Percentiles rank a stretch among this genome's conserved stretches.
These are phyloP conservation scores for Cercis canadensis DNA, from an alignment of 306 rosid genomes.

Conservation along the genomic window DNA sequence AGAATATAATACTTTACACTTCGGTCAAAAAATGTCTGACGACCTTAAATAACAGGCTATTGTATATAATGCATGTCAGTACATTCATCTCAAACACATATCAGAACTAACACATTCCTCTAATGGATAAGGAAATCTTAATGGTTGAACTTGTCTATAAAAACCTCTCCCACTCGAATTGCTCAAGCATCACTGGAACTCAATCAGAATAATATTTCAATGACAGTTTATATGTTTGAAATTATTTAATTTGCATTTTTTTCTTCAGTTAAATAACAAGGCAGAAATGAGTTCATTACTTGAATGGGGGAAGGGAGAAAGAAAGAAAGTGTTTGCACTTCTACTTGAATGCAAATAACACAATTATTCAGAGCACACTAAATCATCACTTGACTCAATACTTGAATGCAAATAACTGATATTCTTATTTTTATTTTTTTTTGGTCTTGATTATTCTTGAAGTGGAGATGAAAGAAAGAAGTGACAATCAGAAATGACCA, in stretches of 20 bases:
- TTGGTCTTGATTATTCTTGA: constrained; percentile 4
- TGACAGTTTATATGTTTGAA: constrained; percentile 10
- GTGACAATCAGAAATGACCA: constrained; percentile 21
- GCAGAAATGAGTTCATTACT: background rate
- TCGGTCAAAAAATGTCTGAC: background rate
- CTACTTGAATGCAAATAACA: constrained; percentile 3
- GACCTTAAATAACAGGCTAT: constrained; percentile 7
- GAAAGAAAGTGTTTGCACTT: constrained; percentile 18
- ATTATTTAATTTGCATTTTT: background rate
- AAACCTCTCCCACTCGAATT: constrained; percentile 15
- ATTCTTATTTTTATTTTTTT: too few relatives aligned
- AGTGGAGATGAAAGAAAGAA: background rate
- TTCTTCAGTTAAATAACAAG: background rate
- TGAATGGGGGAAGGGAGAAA: background rate
- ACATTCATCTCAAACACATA: constrained; percentile 26
- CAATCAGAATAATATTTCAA: constrained; percentile 8
- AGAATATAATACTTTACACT: background rate
- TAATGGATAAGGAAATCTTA: constrained; percentile 23
- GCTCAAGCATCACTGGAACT: background rate
- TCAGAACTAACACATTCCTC: constrained; percentile 22
- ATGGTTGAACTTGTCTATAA: constrained; percentile 15
- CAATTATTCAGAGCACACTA: constrained; percentile 15
- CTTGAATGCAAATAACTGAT: background rate
- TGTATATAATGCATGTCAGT: background rate
- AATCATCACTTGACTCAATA: constrained; percentile 23